These are phyloP conservation scores for Pythium angustatum DNA, from an alignment of 352 stramenopile genomes.

Conservation along the genomic window DNA sequence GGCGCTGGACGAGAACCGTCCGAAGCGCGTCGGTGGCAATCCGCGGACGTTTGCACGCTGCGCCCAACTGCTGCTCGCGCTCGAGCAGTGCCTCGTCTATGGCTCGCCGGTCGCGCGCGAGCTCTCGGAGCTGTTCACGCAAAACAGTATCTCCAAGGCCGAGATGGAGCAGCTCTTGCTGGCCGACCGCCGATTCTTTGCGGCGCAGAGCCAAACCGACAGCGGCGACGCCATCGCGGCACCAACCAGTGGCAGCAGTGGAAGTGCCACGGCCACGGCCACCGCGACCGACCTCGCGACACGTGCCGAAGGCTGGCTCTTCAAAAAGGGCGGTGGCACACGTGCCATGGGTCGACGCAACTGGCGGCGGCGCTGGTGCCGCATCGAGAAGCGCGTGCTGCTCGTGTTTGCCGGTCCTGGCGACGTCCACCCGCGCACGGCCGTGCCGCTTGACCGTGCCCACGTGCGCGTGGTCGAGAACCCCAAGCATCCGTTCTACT, in stretches of 20 bases:
- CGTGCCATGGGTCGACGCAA: constrained; percentile 73
- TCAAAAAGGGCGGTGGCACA: constrained; percentile 83
- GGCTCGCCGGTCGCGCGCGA: constrained; percentile 61
- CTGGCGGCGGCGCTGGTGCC: constrained; percentile 76
- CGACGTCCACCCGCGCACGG: constrained; percentile 56
- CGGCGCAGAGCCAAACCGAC: constrained; percentile 44
- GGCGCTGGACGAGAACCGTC: constrained; percentile 74
- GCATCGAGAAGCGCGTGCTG: constrained; percentile 73
- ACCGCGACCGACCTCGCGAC: not conserved
- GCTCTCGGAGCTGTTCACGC: constrained; percentile 54
- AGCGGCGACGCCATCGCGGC: no score
- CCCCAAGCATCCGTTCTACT: constrained; percentile 74
- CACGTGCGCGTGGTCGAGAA: constrained; percentile 68
- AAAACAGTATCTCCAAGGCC: constrained; percentile 62
- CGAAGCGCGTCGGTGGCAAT: constrained; percentile 56
- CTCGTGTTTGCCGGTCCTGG: constrained; percentile 60
- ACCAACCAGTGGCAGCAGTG: no score
- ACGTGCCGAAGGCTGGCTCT: constrained; percentile 53
- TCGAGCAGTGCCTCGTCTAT: constrained; percentile 84
- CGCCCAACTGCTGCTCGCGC: constrained; percentile 64
- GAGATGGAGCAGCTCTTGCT: constrained; percentile 77
- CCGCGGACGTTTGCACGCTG: constrained; percentile 71
- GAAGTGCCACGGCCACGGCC: not conserved
- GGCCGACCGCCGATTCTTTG: constrained; percentile 73
- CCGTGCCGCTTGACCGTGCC: constrained; percentile 65